phyloP scores from a whole-genome alignment of 2,329 filamentous ascomycete genomes.

The Paracoccidioides brasiliensis region DNA sequence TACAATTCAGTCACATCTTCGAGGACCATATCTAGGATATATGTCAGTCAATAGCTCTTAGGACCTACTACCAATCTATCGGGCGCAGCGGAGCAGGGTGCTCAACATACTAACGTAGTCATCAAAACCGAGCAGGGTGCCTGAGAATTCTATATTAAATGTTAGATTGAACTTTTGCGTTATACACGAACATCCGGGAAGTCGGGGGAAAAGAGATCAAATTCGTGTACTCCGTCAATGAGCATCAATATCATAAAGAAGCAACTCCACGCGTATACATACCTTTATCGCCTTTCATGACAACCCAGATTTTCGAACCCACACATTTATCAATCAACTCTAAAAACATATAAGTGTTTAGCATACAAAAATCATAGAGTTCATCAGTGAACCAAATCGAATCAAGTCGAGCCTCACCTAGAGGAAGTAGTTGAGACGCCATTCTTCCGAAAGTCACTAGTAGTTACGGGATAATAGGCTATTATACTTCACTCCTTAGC shows the following conservation, averaged over 20 bases:
- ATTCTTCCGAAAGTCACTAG: too few species aligned
- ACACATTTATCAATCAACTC: conserved; percentile 99
- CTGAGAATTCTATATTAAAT: conserved; percentile 67
- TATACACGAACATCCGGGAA: too few species aligned
- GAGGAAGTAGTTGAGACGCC: too few species aligned
- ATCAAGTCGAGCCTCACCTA: too few species aligned
- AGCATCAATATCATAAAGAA: too few species aligned
- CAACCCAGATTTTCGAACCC: conserved; percentile 92
- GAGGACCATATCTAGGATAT: conserved; percentile 74
- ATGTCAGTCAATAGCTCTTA: neutral
- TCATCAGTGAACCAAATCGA: neutral
- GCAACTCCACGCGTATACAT: conserved; percentile 11
- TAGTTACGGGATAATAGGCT: too few species aligned
- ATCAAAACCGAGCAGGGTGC: conserved; percentile 88
- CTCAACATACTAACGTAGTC: conserved; percentile 93
- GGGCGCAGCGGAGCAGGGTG: conserved; percentile 2
- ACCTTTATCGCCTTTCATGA: conserved; percentile 99
- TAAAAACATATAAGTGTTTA: conserved; percentile 23
- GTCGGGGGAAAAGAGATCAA: too few species aligned
- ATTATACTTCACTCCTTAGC: too few species aligned
- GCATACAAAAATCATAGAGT: conserved; percentile 2
- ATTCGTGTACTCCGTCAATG: too few species aligned
- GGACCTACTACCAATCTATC: neutral
- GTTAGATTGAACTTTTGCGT: neutral
- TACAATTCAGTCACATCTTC: conserved; percentile 97